phyloP scores from a whole-genome alignment of 2,329 filamentous ascomycete species.

The Ophiocordyceps australis region DNA sequence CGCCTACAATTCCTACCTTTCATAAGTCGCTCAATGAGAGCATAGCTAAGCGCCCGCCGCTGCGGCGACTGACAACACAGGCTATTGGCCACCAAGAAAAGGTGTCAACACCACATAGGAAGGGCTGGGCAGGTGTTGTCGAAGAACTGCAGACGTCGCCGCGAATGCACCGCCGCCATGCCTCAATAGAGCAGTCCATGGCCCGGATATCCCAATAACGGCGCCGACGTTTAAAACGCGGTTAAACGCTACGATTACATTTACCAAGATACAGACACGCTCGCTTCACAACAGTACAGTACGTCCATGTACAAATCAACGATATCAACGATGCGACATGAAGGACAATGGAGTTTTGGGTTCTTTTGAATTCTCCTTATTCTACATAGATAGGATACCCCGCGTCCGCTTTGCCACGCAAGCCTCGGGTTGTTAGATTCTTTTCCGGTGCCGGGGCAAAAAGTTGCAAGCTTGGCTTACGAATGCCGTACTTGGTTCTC shows the following conservation, averaged over 20 bases:
- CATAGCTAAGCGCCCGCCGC: constrained; percentile 24
- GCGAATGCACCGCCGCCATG: constrained; percentile 39
- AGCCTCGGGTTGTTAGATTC: too few species aligned
- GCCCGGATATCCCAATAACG: constrained; percentile 9
- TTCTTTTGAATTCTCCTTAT: too few species aligned
- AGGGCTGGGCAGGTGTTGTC: constrained; percentile 45
- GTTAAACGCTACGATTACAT: too few species aligned
- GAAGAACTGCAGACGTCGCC: constrained; percentile 43
- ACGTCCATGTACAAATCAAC: too few species aligned
- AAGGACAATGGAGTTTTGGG: too few species aligned
- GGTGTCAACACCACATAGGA: constrained; percentile 25
- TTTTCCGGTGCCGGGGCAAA: too few species aligned
- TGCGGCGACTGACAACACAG: constrained; percentile 34
- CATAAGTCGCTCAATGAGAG: constrained; percentile 23
- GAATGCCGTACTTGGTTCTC: too few species aligned
- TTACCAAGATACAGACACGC: too few species aligned
- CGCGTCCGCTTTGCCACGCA: constrained; percentile 5
- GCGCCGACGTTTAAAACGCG: too few species aligned
- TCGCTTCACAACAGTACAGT: too few species aligned
- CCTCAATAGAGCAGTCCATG: constrained; percentile 43
- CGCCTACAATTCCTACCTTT: constrained; percentile 14
- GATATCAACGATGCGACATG: too few species aligned
- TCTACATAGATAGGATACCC: constrained; percentile 23
- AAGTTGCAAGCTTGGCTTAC: too few species aligned
- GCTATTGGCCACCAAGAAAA: constrained; percentile 33